A percentile compares a stretch with the other conserved stretches of the same genome.
Evolutionary conservation across 2,329 filamentous ascomycete genomes (phyloP).

Genomic region (Fusarium agapanthi): DNA sequence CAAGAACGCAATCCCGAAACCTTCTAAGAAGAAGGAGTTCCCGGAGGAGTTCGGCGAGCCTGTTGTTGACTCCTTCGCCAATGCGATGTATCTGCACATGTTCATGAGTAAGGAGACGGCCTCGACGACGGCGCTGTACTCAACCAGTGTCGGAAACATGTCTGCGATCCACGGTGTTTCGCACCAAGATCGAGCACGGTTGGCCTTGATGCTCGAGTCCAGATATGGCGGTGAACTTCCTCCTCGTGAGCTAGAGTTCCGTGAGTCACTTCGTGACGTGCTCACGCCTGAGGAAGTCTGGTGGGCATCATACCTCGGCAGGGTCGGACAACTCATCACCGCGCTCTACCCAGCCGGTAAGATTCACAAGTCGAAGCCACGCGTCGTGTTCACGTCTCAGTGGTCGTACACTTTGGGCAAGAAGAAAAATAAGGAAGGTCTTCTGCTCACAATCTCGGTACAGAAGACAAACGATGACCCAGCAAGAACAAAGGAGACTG

Average conservation of each 20-base stretch:
- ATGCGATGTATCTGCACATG: constrained; percentile 65
- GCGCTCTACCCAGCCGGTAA: constrained; percentile 69
- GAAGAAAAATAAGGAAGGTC: constrained; percentile 49
- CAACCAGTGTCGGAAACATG: constrained; percentile 70
- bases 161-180: constrained; percentile 69
- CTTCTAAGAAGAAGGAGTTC: constrained; percentile 39
- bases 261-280: constrained; percentile 60
- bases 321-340: constrained; percentile 65
- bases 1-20: constrained; percentile 54
- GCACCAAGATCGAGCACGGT: constrained; percentile 66
- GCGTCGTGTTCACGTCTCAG: constrained; percentile 51
- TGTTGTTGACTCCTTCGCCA: constrained; percentile 65
- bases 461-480: constrained; percentile 49
- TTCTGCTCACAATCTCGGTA: constrained; percentile 56
- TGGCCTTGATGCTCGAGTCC: constrained; percentile 71
- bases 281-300: constrained; percentile 64
- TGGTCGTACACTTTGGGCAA: constrained; percentile 55
- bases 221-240: constrained; percentile 70
- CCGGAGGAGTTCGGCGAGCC: constrained; percentile 54
- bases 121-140: constrained; percentile 67
- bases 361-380: constrained; percentile 49
- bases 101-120: constrained; percentile 61
- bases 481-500: constrained; percentile 51
- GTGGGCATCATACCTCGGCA: constrained; percentile 73
- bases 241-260: constrained; percentile 64